Percentiles rank a stretch among this genome's conserved stretches.
Evolutionary conservation across 148 eudicot genomes (phyloP).

Genomic region (Persicaria maculosa): DNA sequence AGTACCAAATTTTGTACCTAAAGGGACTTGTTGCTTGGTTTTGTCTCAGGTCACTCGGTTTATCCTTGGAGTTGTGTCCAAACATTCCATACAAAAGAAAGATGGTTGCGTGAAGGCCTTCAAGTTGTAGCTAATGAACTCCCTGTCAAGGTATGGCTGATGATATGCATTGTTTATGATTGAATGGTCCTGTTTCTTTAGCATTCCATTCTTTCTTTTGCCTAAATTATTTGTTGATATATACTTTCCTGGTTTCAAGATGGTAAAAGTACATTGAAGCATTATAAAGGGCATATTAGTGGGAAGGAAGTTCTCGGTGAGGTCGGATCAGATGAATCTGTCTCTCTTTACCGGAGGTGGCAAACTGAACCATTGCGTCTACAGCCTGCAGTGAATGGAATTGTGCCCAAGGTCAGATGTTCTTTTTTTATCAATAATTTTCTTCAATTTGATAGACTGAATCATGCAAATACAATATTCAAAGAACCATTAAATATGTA

Average conservation of each 20-base stretch:
- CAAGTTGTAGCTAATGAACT: constrained; percentile 68
- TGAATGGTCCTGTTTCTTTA: not conserved
- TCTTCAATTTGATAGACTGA: not conserved
- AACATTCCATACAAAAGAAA: constrained; percentile 63
- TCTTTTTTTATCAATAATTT: not conserved
- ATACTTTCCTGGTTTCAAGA: constrained; percentile 27
- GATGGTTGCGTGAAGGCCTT: constrained; percentile 91
- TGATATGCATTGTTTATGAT: not conserved
- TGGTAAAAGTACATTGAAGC: constrained; percentile 47
- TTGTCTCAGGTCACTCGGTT: constrained; percentile 81
- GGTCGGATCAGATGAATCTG: constrained; percentile 38
- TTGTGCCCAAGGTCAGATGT: constrained; percentile 74
- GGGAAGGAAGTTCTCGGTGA: constrained; percentile 39
- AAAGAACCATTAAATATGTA: not conserved
- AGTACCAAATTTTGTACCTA: constrained; percentile 75
- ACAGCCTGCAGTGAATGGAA: constrained; percentile 80
- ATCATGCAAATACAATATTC: not conserved
- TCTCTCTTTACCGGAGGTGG: constrained; percentile 82
- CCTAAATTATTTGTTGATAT: not conserved
- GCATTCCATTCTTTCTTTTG: not conserved
- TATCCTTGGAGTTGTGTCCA: constrained; percentile 88
- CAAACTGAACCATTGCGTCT: constrained; percentile 81
- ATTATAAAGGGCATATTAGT: constrained; percentile 33
- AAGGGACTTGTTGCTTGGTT: constrained; percentile 80
- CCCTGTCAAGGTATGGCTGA: constrained; percentile 62